Conservation (phyloP, 495 filamentous ascomycete species). For the Neurospora sp. region DNA sequence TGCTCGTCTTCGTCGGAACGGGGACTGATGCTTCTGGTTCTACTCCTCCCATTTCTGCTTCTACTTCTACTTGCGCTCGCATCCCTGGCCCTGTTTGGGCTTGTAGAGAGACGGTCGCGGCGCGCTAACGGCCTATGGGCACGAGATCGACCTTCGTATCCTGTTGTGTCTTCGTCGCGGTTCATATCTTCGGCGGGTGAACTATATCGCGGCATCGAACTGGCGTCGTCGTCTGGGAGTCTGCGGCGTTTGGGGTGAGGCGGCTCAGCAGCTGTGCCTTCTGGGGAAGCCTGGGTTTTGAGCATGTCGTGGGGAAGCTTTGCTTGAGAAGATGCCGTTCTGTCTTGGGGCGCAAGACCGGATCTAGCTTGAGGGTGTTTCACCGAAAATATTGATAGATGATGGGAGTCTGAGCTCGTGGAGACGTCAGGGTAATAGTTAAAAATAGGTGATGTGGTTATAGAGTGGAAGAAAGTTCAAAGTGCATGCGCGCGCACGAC, state of each 20-base stretch:
- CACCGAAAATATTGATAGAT: not conserved
- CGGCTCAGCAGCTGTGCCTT: slow-evolving; percentile 15
- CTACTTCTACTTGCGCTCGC: slow-evolving; percentile 15
- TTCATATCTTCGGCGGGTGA: slow-evolving; percentile 16
- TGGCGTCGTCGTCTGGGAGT: slow-evolving; percentile 35
- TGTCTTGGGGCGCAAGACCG: not conserved
- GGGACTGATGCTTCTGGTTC: not conserved
- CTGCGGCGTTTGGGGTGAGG: slow-evolving; percentile 48
- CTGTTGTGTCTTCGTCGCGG: slow-evolving; percentile 1
- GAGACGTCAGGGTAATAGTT: not conserved
- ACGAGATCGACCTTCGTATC: not conserved
- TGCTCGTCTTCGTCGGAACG: slow-evolving; percentile 11
- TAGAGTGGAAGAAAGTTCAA: not conserved
- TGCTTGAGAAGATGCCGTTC: not conserved
- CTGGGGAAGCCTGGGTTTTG: slow-evolving; percentile 3
- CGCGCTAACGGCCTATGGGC: slow-evolving; percentile 30
- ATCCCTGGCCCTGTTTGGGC: slow-evolving; percentile 10
- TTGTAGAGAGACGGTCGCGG: slow-evolving; percentile 24
- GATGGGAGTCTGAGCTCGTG: not conserved
- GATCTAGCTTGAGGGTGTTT: not conserved
- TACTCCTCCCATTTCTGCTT: slow-evolving; percentile 10
- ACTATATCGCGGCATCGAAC: slow-evolving; percentile 25
- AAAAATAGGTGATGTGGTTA: not conserved
- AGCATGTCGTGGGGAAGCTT: not conserved
- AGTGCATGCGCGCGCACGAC: not conserved